Percentiles rank a stretch among this genome's conserved stretches.
Conservation (phyloP, 768 basidiomycete genomes). For the Panaeolus cyanescens region DNA sequence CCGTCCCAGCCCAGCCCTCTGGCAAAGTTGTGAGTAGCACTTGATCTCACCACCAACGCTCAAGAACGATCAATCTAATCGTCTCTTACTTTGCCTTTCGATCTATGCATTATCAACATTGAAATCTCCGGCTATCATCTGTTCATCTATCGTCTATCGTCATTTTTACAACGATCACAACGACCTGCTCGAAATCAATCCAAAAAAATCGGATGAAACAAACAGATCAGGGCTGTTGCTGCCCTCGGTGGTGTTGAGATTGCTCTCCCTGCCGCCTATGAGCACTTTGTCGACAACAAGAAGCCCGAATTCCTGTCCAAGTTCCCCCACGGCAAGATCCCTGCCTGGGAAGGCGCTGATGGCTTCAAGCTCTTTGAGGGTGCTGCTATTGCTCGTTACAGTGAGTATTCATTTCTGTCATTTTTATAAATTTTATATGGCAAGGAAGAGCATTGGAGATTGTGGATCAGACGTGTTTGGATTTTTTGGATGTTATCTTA, state of each 20-base stretch:
- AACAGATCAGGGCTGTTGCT: slow-evolving; percentile 55
- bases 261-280: slow-evolving; percentile 53
- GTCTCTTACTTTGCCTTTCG: no score
- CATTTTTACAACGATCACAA: background rate
- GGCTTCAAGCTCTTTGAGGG: slow-evolving; percentile 83
- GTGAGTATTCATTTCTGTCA: slow-evolving; percentile 50
- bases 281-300: slow-evolving; percentile 67
- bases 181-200: background rate
- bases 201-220: background rate
- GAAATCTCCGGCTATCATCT: no score
- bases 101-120: no score
- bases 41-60: background rate
- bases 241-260: slow-evolving; percentile 62
- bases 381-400: slow-evolving; percentile 79
- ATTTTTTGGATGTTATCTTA: background rate
- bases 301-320: slow-evolving; percentile 70
- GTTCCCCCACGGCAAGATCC: slow-evolving; percentile 84
- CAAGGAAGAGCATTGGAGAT: no score
- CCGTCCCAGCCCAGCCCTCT: slow-evolving; percentile 38
- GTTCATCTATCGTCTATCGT: background rate
- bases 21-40: slow-evolving; percentile 52
- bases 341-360: slow-evolving; percentile 74
- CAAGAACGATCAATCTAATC: background rate
- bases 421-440: no score
- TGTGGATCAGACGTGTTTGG: background rate